Base-by-base conservation (phyloP, 257 asterid genomes). In the Solanum lycopersicoides region DNA sequence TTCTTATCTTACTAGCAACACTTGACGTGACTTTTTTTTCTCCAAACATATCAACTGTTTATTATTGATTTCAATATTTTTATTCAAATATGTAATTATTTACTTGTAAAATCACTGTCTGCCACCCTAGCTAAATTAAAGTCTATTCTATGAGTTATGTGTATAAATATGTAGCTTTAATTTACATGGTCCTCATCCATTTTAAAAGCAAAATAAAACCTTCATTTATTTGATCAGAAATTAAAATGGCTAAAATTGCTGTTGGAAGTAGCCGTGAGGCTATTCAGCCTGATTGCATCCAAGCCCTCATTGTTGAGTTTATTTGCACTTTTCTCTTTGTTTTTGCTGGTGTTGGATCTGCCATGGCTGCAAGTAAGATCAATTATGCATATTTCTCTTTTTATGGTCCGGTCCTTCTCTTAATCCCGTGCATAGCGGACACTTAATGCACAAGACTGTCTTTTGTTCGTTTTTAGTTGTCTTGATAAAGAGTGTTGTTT, bases 271-370 rank as follows among this genome's bases (percentile, higher is more conserved):
- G 89, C 86, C 86, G 93, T 9, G 99, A 96, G 93, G 98, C 94
- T 37, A 34, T 90, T 90, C 94, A 91, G 83, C 74, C 88, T 34
- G 98, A 96, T 88, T 92, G 96, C 95, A 90, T 95, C 77, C 95
- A 92, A 82, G 98, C 98, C n/a, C 95, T 96, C 16, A 85, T 95
- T 30, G 98, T 96, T 9, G 98, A 96, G 90, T 96, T 96, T 93
- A 92, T 96, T 80, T 35, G 86, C 92, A 96, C 99, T 87, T 95
- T 96, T 88, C 96, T 96, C 60, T 96, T 96, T 77, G 92, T 96
- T 53, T 95, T 96, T 30, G 91, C 93, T 60, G 99, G 99, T 1
- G 99, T 96, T 50, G 99, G 99, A 83, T 91, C 99, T 32, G 98
- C 98, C 94, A 96, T 96, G 98, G 93, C 98, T 79, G 77, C 94